These are phyloP conservation scores for Phoma sp. DNA, from an alignment of 2,329 filamentous ascomycete genomes.

Conservation along the genomic window DNA sequence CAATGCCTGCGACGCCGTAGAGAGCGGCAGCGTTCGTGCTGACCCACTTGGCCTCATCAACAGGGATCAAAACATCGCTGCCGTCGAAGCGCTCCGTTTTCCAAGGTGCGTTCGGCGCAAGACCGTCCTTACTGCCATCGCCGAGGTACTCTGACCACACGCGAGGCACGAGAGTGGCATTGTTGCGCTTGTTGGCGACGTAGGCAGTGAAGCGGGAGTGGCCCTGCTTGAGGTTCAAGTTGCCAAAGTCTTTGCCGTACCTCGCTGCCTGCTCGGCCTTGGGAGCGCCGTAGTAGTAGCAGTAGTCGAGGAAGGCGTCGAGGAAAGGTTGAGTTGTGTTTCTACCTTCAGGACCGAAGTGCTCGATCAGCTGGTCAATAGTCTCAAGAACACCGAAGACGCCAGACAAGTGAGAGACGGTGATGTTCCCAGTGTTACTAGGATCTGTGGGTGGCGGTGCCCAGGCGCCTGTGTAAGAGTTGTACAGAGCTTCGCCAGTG, in stretches of 20 bases:
- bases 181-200: slow-evolving; percentile 53
- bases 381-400: slow-evolving; percentile 67
- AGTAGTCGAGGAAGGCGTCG: slow-evolving; percentile 65
- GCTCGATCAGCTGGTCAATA: slow-evolving; percentile 61
- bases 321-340: slow-evolving; percentile 59
- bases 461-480: slow-evolving; percentile 57
- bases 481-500: slow-evolving; percentile 62
- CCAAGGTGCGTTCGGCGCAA: slow-evolving; percentile 53
- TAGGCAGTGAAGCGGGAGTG: slow-evolving; percentile 67
- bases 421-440: slow-evolving; percentile 58
- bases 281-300: slow-evolving; percentile 62
- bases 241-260: slow-evolving; percentile 59
- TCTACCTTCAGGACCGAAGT: slow-evolving; percentile 47
- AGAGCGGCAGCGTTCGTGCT: slow-evolving; percentile 63
- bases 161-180: slow-evolving; percentile 56
- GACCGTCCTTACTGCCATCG: slow-evolving; percentile 43
- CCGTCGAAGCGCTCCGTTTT: slow-evolving; percentile 52
- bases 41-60: slow-evolving; percentile 65
- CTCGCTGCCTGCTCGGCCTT: slow-evolving; percentile 59
- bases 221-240: slow-evolving; percentile 59
- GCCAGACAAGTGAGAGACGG: slow-evolving; percentile 62
- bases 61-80: slow-evolving; percentile 53
- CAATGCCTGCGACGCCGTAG: slow-evolving; percentile 65
- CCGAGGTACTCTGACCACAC: slow-evolving; percentile 63
- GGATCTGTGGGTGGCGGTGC: slow-evolving; percentile 61